Base-by-base conservation (phyloP, 345 rosid species). In the Populus deltoides region DNA sequence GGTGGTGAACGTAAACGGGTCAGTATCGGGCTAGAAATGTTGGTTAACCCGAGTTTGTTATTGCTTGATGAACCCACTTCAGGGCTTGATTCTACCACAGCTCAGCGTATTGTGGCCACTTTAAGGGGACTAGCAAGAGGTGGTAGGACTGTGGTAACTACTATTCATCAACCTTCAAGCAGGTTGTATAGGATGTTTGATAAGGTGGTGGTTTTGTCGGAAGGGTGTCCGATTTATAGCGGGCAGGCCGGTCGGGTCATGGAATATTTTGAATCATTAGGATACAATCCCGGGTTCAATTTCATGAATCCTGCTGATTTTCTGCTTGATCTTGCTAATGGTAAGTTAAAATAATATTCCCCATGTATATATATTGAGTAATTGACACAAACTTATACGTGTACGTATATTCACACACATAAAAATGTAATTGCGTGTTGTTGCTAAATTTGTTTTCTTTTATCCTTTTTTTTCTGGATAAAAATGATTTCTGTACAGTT, bases 1-100 rank as follows among this genome's bases (percentile, higher is more conserved):
- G 97, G 98, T 25, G 98, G 98, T 72, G 98, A 94, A 68, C 87
- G 98, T 31, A 94, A 94, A 81, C 89, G 98, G 79, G 94, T 92
- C 24, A 91, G 94, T 83, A 89, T 94, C 55, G 98, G 98, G 29
- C 92, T 86, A 59, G 98, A 94, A 87, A 89, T 92, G 94, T 77
- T 94, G 69, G 94, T 94, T 67, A 92, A 94, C 79, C 98, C 98
- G 49, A 92, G 97, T 81, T 87, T 92, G 83, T 77, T 94, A 72
- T 73, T 94, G 79, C 91, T 94, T 7, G 98, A 92, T 17, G 98
- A 94, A 83, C 98, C 98, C 33, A 94, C 98, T 36, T 92, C 97
- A 0, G 98, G 98, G 31, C 93, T 94, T 43, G 98, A 94, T 80
- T 94, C 98, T 1, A 92, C 97, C 66, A 91, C 93, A 0, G 97